These are phyloP conservation scores for Phytophthora palmivora DNA, from an alignment of 352 stramenopile species.

Conservation along the genomic window DNA sequence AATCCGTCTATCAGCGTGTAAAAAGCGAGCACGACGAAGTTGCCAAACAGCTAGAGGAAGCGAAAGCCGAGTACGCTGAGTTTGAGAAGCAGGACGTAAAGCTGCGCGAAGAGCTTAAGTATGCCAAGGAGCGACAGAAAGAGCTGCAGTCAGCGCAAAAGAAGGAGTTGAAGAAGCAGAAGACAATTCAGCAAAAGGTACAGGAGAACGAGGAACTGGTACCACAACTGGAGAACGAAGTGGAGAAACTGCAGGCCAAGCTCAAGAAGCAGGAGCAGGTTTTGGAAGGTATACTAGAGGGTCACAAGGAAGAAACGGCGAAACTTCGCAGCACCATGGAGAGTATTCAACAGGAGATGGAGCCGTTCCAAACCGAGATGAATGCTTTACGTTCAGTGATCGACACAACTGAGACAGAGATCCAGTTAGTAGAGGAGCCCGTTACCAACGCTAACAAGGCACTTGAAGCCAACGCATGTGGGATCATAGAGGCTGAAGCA, in stretches of 20 bases:
- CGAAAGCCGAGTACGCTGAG: conserved; percentile 93
- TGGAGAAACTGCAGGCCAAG: conserved; percentile 71
- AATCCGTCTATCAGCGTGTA: conserved; percentile 80
- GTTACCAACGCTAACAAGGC: conserved; percentile 84
- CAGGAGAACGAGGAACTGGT: conserved; percentile 90
- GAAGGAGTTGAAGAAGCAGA: conserved; percentile 93
- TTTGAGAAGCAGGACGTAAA: conserved; percentile 99
- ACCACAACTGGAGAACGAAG: conserved; percentile 87
- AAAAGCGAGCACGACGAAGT: conserved; percentile 89
- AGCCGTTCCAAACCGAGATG: conserved; percentile 74
- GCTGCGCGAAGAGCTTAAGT: conserved; percentile 97
- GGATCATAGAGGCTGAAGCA: conserved; percentile 61
- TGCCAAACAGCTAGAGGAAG: conserved; percentile 85
- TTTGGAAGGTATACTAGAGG: conserved; percentile 84
- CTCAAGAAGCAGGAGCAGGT: conserved; percentile 90
- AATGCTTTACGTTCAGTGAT: conserved; percentile 80
- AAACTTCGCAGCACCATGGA: conserved; percentile 83
- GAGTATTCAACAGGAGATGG: conserved; percentile 78
- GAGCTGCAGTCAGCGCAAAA: conserved; percentile 92
- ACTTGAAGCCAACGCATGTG: conserved; percentile 66
- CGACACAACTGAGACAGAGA: conserved; percentile 83
- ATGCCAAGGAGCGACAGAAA: conserved; percentile 92
- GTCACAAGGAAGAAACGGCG: conserved; percentile 77
- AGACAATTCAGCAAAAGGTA: conserved; percentile 80
- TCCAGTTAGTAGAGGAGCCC: conserved; percentile 76